Percentiles rank a stretch among this genome's conserved stretches.
These are phyloP conservation scores for Discostella stelligeroides DNA, from an alignment of 108 stramenopile species.

Conservation along the genomic window DNA sequence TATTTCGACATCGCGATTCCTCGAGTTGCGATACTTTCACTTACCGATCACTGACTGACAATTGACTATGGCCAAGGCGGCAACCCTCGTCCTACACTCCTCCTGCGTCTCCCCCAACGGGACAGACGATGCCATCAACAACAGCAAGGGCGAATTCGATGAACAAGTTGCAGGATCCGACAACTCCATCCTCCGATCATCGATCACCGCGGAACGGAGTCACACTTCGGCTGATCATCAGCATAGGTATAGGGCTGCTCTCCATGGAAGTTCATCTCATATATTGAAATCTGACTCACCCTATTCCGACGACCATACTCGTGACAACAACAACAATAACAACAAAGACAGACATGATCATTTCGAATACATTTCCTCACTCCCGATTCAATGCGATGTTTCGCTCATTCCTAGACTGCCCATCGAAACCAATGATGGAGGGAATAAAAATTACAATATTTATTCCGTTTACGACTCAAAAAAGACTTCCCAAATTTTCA, in stretches of 20 bases:
- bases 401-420: conserved; percentile 15
- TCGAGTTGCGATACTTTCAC: too few relatives aligned
- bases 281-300: neutral
- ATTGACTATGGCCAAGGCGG: too few relatives aligned
- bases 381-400: conserved; percentile 41
- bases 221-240: too few relatives aligned
- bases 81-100: conserved; percentile 25
- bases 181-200: too few relatives aligned
- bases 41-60: too few relatives aligned
- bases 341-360: neutral
- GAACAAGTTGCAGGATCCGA: too few relatives aligned
- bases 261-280: neutral
- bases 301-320: neutral
- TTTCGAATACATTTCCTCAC: conserved; percentile 12
- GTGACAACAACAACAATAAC: neutral
- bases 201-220: too few relatives aligned
- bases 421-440: neutral
- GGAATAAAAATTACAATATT: too few relatives aligned
- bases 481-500: neutral
- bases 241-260: neutral
- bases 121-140: neutral
- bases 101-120: conserved; percentile 11
- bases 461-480: neutral
- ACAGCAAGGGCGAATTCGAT: too few relatives aligned
- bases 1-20: too few relatives aligned